A percentile compares a stretch with the other conserved stretches of the same genome.
Evolutionary conservation across 2,329 filamentous ascomycete genomes (phyloP).

Genomic region (Epichloe uncinata): DNA sequence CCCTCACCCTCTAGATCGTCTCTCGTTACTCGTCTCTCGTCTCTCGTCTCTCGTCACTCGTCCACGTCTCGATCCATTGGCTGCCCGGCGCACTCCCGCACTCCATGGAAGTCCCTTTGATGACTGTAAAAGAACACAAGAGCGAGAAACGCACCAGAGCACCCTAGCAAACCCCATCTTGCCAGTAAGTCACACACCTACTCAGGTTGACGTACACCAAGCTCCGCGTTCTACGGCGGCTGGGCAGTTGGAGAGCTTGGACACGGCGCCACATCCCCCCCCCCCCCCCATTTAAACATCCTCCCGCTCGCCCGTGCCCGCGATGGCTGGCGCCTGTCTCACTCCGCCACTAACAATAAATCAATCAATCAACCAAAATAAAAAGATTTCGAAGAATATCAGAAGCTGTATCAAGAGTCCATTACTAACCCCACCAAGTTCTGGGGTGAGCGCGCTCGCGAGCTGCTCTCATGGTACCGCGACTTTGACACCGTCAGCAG

Average conservation of each 20-base stretch:
- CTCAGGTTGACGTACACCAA: not conserved
- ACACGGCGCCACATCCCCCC: not conserved
- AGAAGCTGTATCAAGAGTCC: slow-evolving; percentile 63
- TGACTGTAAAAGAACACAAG: not conserved
- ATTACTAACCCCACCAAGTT: slow-evolving; percentile 82
- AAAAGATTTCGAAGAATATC: slow-evolving; percentile 51
- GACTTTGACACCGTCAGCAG: slow-evolving; percentile 84
- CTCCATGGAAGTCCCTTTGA: not conserved
- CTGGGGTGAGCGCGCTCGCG: slow-evolving; percentile 75
- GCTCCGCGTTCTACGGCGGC: too few relatives aligned
- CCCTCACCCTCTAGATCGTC: not conserved
- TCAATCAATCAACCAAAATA: slow-evolving; percentile 14
- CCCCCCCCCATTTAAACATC: slow-evolving; percentile 2
- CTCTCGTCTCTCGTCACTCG: too few relatives aligned
- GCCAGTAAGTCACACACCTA: slow-evolving; percentile 33
- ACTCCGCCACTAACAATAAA: not conserved
- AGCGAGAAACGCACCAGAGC: slow-evolving; percentile 32
- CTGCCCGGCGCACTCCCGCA: too few relatives aligned
- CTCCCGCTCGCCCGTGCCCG: slow-evolving; percentile 5
- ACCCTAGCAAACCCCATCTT: slow-evolving; percentile 56
- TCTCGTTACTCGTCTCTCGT: too few relatives aligned
- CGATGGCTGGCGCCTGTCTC: not conserved
- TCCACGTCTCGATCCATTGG: not conserved
- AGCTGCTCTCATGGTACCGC: slow-evolving; percentile 77
- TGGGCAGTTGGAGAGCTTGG: not conserved